These are phyloP conservation scores for Metschnikowia gelsemii DNA, from an alignment of 805 yeast genomes.

Conservation along the genomic window DNA sequence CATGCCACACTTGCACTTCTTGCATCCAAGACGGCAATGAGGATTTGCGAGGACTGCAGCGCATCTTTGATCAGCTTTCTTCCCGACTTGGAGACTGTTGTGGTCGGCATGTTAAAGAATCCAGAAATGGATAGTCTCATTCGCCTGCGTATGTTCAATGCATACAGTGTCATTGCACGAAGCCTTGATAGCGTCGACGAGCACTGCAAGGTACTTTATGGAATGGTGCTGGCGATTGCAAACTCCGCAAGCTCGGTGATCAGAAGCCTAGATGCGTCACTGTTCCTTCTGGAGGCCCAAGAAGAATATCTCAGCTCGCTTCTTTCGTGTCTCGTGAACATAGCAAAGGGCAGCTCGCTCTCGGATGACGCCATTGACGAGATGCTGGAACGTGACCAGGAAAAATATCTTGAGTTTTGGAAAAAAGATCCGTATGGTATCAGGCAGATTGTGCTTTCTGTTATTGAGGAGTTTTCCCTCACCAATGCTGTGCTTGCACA, in stretches of 20 bases:
- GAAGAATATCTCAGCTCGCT: conserved; percentile 55
- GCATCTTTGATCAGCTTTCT: conserved; percentile 39
- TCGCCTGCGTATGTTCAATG: conserved; percentile 58
- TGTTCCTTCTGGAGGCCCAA: conserved; percentile 18
- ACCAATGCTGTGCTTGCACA: conserved; percentile 36
- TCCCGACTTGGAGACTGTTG: conserved; percentile 48
- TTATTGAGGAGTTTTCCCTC: conserved; percentile 44
- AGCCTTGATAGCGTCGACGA: conserved; percentile 46
- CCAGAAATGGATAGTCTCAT: conserved; percentile 42
- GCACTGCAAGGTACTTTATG: conserved; percentile 25
- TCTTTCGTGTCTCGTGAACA: conserved; percentile 60
- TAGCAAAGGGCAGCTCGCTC: conserved; percentile 66
- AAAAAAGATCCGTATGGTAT: conserved; percentile 45
- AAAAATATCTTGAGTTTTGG: conserved; percentile 43
- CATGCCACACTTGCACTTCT: conserved; percentile 44
- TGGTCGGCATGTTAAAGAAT: conserved; percentile 47
- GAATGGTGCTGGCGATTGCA: conserved; percentile 24
- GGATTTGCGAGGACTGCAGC: conserved; percentile 57
- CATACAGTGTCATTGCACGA: conserved; percentile 63
- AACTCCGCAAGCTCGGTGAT: conserved; percentile 14
- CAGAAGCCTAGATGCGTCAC: conserved; percentile 11
- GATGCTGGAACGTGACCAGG: conserved; percentile 32
- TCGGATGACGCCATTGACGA: conserved; percentile 53
- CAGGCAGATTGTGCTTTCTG: conserved; percentile 40
- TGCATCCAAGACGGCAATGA: conserved; percentile 53